These are phyloP conservation scores for Triticum dicoccoides DNA, from an alignment of 176 grass and related monocot species.

Conservation along the genomic window DNA sequence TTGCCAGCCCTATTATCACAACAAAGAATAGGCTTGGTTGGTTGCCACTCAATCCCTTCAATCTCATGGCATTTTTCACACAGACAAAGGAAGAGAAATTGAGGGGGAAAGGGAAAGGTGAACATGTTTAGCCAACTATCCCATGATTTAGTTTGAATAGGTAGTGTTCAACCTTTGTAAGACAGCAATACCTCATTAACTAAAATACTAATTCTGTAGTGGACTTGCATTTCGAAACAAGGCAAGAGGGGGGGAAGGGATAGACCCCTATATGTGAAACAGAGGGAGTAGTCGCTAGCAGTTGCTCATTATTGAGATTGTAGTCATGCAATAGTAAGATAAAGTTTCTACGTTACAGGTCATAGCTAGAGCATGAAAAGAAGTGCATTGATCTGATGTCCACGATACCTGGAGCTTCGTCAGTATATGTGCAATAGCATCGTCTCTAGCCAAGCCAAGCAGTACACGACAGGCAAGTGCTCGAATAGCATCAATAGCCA, in stretches of 20 bases:
- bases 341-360: neutral
- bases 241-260: neutral
- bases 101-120: neutral
- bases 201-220: neutral
- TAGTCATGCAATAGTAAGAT: conserved; percentile 6
- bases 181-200: neutral
- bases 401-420: conserved; percentile 85
- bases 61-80: neutral
- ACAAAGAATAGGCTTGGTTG: neutral
- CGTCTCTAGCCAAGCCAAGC: conserved; percentile 90
- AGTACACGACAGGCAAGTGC: conserved; percentile 95
- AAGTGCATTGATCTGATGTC: neutral
- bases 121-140: neutral
- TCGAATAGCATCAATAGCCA: conserved; percentile 80
- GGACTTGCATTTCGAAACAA: neutral
- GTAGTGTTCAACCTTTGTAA: neutral
- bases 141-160: neutral
- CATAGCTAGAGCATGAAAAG: neutral
- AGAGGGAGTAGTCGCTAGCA: neutral
- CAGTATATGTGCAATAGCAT: conserved; percentile 95
- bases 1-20: neutral
- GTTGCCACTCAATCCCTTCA: neutral
- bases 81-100: neutral
- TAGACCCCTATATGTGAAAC: neutral
- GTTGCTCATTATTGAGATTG: neutral